phyloP scores from a whole-genome alignment of 805 yeast species.

The Wickerhamiella vanderwaltii region DNA sequence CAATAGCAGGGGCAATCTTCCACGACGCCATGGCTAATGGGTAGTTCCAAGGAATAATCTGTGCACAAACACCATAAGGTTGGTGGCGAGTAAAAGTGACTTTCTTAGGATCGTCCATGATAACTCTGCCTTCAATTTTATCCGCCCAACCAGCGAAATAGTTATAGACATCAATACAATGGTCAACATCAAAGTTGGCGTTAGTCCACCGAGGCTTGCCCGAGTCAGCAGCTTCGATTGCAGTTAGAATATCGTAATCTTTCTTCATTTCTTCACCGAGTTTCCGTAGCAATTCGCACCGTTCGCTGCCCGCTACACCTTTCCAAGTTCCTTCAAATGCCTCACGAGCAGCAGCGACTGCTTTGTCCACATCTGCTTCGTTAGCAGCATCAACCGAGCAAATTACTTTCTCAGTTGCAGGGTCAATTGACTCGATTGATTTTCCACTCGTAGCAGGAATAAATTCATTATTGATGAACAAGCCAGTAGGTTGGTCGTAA shows the following conservation, averaged over 20 bases:
- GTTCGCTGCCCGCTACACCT: slow-evolving; percentile 47
- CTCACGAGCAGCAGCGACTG: slow-evolving; percentile 72
- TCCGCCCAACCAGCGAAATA: slow-evolving; percentile 71
- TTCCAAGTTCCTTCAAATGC: slow-evolving; percentile 68
- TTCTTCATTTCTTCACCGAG: slow-evolving; percentile 72
- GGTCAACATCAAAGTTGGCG: slow-evolving; percentile 41
- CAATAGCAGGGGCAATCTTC: slow-evolving; percentile 75
- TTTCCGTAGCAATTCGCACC: slow-evolving; percentile 52
- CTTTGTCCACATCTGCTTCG: slow-evolving; percentile 67
- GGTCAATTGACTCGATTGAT: slow-evolving; percentile 52
- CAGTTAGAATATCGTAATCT: slow-evolving; percentile 58
- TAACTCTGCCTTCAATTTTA: slow-evolving; percentile 47
- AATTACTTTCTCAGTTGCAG: slow-evolving; percentile 63
- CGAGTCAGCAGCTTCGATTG: slow-evolving; percentile 77
- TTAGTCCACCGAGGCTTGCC: slow-evolving; percentile 51
- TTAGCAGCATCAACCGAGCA: slow-evolving; percentile 63
- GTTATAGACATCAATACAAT: slow-evolving; percentile 43
- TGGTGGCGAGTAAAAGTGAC: slow-evolving; percentile 60
- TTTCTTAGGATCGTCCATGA: slow-evolving; percentile 46
- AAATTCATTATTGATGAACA: slow-evolving; percentile 68
- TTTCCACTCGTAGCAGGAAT: slow-evolving; percentile 41
- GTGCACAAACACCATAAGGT: slow-evolving; percentile 55
- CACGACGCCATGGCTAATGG: slow-evolving; percentile 63
- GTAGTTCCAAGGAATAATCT: slow-evolving; percentile 63
- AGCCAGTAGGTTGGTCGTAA: slow-evolving; percentile 60